Evolutionary conservation across 1,284 basidiomycete genomes (phyloP).

Genomic region (Sphagnurus paluster): DNA sequence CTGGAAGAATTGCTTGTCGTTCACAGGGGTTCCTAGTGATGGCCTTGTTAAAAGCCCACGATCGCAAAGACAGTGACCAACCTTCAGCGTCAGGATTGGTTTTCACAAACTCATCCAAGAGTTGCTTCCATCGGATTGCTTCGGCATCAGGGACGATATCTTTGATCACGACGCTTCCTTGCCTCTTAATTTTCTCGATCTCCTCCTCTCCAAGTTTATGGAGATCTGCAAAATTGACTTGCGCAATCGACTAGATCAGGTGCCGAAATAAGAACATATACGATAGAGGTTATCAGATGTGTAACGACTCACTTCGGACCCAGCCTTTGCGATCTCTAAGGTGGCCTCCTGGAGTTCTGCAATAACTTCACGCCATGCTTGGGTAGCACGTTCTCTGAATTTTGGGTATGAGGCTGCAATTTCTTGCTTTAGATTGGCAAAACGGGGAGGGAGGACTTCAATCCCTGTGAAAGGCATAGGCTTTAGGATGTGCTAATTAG

Average conservation of each 20-base stretch:
- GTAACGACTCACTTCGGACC: conserved; percentile 44
- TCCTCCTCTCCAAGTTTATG: conserved; percentile 45
- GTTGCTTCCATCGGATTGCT: conserved; percentile 56
- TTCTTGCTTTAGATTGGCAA: conserved; percentile 55
- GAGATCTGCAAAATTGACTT: conserved; percentile 59
- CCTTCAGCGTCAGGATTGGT: conserved; percentile 57
- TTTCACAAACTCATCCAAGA: conserved; percentile 55
- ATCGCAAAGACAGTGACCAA: conserved; percentile 19
- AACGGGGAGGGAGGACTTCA: conserved; percentile 38
- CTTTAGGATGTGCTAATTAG: too few species aligned
- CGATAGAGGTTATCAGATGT: background rate
- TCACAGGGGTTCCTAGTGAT: conserved; percentile 48
- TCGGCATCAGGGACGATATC: conserved; percentile 59
- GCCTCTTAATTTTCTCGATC: conserved; percentile 50
- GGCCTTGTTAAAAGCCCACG: background rate
- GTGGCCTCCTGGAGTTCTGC: conserved; percentile 46
- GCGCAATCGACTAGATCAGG: conserved; percentile 47
- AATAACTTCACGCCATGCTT: conserved; percentile 60
- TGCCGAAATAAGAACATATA: background rate
- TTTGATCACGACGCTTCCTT: conserved; percentile 62
- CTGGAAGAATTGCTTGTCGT: conserved; percentile 71
- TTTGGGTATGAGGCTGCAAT: conserved; percentile 53
- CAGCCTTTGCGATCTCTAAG: conserved; percentile 43
- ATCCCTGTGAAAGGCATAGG: too few species aligned
- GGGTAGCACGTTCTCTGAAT: conserved; percentile 48